These are phyloP conservation scores for Hanseniaspora guilliermondii DNA, from an alignment of 805 yeast species.

Conservation along the genomic window DNA sequence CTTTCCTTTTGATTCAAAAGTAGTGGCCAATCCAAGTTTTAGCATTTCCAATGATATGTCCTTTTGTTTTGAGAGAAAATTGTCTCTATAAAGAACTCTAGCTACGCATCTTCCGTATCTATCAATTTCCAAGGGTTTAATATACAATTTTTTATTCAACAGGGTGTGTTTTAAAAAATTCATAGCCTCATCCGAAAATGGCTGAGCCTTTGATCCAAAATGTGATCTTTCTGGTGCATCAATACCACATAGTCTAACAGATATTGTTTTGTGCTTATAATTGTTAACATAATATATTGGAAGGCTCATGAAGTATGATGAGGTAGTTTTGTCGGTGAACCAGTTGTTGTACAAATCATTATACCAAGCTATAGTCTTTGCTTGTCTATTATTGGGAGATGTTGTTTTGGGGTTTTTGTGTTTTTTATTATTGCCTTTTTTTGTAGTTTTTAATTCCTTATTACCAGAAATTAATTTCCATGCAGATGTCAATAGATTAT, in stretches of 20 bases:
- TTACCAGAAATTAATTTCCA: not conserved
- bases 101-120: conserved; percentile 86
- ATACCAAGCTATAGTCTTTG: not conserved
- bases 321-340: conserved; percentile 14
- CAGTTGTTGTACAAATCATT: not conserved
- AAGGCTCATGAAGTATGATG: conserved; percentile 22
- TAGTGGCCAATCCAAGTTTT: conserved; percentile 67
- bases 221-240: conserved; percentile 96
- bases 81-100: conserved; percentile 43
- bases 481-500: not conserved
- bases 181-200: conserved; percentile 72
- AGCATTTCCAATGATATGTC: conserved; percentile 87
- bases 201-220: conserved; percentile 88
- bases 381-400: not conserved
- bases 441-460: too few species aligned
- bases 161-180: conserved; percentile 59
- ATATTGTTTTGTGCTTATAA: conserved; percentile 41
- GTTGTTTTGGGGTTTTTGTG: not conserved
- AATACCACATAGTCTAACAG: conserved; percentile 76
- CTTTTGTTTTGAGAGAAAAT: conserved; percentile 43
- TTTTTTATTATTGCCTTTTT: not conserved
- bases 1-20: conserved; percentile 60
- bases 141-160: conserved; percentile 52
- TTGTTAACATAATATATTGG: conserved; percentile 23
- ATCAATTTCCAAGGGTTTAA: conserved; percentile 70